Base-by-base conservation (phyloP, 2,329 filamentous ascomycete genomes). In the Conoideocrella luteorostrata region DNA sequence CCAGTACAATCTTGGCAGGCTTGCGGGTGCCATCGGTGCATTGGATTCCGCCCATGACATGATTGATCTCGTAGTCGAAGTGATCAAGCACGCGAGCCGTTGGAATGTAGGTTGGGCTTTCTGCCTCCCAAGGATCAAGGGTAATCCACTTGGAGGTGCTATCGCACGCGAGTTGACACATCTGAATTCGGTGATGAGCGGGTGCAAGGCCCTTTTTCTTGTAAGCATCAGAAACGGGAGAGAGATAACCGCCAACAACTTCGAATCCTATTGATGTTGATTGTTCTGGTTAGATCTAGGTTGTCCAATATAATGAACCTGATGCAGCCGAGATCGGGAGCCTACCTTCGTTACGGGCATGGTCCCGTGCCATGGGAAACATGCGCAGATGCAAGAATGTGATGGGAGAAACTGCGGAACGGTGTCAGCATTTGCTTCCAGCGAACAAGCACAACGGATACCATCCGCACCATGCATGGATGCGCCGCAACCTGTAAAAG, bases 61-160 rank as follows among this genome's bases (percentile, higher is more conserved):
- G 59, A 61, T 96, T 95, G 60, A 96, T 87, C 62, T 96, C 88
- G 59, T 91, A 70, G 52, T 94, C 82, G 56, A 96, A 93, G 65
- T 96, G 91, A 58, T 95, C 88, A 39, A 96, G 72, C 32, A 95
- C 90, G 54, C 85, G 78, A 30, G 90, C 91, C 1, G 91, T 97
- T 13, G 89, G 88, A 49, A 88, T 83, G 61, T 95, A 97, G 6
- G 52, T 86, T 76, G 57, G 83, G 78, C 66, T 94, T 82, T 55
- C 85, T 28, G 88, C 86, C 71, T 95, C 90, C 84, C 86, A 94
- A 0, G 86, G 81, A 60, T 95, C 88, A 36, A 93, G 86, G 80
- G 88, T 88, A 47, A 94, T 72, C 82, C 61, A 64, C 41, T 86
- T 89, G 54, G 80, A 80, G 40, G 86, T 82, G 53, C 85, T 75